Conservation (phyloP, 495 filamentous ascomycete species). For the Talaromyces ruber region DNA sequence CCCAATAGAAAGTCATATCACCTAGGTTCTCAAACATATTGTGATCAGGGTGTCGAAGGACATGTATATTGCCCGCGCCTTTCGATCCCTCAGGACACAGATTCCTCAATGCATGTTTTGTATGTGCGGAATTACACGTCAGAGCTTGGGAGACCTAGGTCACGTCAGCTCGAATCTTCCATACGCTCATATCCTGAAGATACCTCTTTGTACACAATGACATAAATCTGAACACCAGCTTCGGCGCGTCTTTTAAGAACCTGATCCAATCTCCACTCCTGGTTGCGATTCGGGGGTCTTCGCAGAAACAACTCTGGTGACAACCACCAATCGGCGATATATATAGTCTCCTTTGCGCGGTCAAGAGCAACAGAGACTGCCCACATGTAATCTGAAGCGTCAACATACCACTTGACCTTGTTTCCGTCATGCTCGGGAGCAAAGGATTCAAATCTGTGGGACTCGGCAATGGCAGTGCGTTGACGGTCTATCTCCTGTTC, state of each 20-base stretch:
- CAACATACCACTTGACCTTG: constrained; percentile 93
- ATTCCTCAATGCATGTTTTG: constrained; percentile 75
- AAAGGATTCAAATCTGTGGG: constrained; percentile 79
- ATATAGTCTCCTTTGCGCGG: constrained; percentile 82
- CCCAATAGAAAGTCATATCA: constrained; percentile 97
- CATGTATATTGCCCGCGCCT: constrained; percentile 76
- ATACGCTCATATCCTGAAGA: constrained; percentile 6
- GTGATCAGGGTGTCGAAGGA: constrained; percentile 93
- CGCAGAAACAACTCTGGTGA: constrained; percentile 88
- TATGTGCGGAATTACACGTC: constrained; percentile 88
- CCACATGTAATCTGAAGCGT: constrained; percentile 89
- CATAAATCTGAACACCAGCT: constrained; percentile 86
- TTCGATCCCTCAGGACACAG: constrained; percentile 73
- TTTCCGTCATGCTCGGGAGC: constrained; percentile 80
- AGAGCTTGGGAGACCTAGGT: constrained; percentile 59
- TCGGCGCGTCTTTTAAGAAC: constrained; percentile 82
- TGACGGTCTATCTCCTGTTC: constrained; percentile 78
- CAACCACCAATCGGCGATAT: constrained; percentile 96
- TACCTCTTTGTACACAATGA: constrained; percentile 90
- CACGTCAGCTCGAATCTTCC: neutral
- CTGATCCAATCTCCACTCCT: constrained; percentile 84
- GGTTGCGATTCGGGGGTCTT: constrained; percentile 67
- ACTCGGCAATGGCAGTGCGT: constrained; percentile 59
- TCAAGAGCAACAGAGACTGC: constrained; percentile 83
- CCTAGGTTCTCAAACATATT: constrained; percentile 88